phyloP scores from a whole-genome alignment of 768 basidiomycete species.

The Boletellus emodensis region DNA sequence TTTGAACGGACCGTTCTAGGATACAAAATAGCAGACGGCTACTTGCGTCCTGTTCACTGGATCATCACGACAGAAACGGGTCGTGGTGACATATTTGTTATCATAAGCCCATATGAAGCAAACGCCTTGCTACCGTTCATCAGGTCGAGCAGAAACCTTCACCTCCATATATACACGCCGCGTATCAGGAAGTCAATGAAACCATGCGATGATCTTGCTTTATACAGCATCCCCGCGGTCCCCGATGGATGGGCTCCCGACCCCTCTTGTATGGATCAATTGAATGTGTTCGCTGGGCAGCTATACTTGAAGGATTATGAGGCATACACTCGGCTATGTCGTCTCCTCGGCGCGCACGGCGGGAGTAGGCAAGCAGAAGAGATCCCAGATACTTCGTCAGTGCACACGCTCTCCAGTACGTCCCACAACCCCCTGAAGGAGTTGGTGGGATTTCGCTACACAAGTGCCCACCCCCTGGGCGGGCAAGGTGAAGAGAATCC shows the following conservation, averaged over 20 bases:
- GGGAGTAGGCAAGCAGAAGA: slow-evolving; percentile 45
- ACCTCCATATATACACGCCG: slow-evolving; percentile 42
- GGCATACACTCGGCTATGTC: slow-evolving; percentile 34
- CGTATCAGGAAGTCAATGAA: slow-evolving; percentile 31
- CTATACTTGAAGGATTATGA: slow-evolving; percentile 35
- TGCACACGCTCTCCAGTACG: too few species aligned
- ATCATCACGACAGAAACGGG: slow-evolving; percentile 34
- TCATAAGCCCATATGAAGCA: slow-evolving; percentile 41
- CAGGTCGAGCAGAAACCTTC: slow-evolving; percentile 27
- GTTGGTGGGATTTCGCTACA: slow-evolving; percentile 25
- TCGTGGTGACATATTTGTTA: slow-evolving; percentile 28
- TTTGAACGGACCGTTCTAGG: slow-evolving; percentile 6
- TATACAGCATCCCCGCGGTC: slow-evolving; percentile 21
- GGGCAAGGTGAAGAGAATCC: too few species aligned
- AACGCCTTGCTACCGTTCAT: slow-evolving; percentile 36
- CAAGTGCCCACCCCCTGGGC: too few species aligned
- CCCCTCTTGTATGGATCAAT: slow-evolving; percentile 22
- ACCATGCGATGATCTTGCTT: slow-evolving; percentile 32
- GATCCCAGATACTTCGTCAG: neutral
- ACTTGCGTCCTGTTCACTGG: slow-evolving; percentile 41
- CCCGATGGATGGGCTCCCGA: slow-evolving; percentile 14
- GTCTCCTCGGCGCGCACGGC: slow-evolving; percentile 35
- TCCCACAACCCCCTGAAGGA: slow-evolving; percentile 7
- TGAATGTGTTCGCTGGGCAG: slow-evolving; percentile 45
- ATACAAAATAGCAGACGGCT: slow-evolving; percentile 24